phyloP scores from a whole-genome alignment of 192 early-diverging fungal species.

The Rhizoclosmatium sp. region DNA sequence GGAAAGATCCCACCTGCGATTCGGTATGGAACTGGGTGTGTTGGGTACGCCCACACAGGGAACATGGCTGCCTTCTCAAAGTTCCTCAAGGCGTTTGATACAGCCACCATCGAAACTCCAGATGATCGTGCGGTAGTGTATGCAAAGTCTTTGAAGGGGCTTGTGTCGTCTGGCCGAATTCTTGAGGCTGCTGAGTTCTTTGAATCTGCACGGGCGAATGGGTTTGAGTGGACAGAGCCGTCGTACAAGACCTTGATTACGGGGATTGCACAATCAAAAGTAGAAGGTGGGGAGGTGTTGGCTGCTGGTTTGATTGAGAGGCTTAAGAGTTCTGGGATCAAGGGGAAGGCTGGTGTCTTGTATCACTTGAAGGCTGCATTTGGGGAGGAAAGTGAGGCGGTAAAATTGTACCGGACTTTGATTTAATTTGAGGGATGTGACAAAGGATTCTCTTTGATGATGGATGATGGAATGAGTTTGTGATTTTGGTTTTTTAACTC shows the following conservation, averaged over 20 bases:
- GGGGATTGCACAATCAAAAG: not conserved
- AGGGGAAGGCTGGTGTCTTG: not conserved
- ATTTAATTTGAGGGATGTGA: not conserved
- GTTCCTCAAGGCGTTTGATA: conserved; percentile 18
- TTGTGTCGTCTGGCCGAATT: not conserved
- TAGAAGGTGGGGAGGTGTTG: conserved; percentile 8
- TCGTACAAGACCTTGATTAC: not conserved
- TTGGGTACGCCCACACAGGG: not conserved
- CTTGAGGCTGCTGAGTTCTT: conserved; percentile 29
- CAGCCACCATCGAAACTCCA: not conserved
- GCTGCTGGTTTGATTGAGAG: conserved; percentile 16
- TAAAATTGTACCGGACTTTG: not conserved
- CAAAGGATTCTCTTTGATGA: not conserved
- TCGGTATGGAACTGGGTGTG: not conserved
- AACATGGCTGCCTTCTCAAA: not conserved
- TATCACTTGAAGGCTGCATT: not conserved
- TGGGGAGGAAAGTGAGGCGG: conserved; percentile 4
- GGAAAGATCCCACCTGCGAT: not conserved
- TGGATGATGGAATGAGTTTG: not conserved
- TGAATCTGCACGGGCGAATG: not conserved
- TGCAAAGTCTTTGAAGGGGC: not conserved
- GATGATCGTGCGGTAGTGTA: not conserved
- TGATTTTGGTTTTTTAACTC: not conserved
- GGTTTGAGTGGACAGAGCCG: not conserved
- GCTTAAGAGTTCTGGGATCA: not conserved